A percentile compares a stretch with the other conserved stretches of the same genome.
Conservation (phyloP, 306 rosid species). For the Acacia crassicarpa region DNA sequence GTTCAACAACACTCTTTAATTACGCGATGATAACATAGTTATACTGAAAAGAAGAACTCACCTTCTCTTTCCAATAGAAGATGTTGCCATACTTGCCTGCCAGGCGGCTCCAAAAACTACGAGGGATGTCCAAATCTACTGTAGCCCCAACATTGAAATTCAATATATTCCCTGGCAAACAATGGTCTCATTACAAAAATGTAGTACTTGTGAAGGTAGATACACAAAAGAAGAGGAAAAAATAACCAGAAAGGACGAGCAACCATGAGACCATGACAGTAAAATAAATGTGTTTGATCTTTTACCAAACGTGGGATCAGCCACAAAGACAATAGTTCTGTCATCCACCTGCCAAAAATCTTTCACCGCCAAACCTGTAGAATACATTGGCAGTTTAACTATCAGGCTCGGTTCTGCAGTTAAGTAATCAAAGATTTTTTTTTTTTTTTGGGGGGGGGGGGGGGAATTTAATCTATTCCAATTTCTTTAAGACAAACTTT, state of each 20-base stretch:
- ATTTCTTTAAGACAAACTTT: constrained; percentile 1
- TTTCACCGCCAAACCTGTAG: constrained; percentile 84
- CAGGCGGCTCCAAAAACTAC: constrained; percentile 96
- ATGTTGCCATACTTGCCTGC: constrained; percentile 94
- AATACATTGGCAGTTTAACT: neutral
- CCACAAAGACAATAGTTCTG: constrained; percentile 92
- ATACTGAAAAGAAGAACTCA: neutral
- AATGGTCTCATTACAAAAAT: neutral
- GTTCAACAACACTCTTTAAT: constrained; percentile 18
- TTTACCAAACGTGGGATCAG: constrained; percentile 97
- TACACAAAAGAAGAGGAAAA: constrained; percentile 4
- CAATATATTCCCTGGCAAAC: constrained; percentile 78
- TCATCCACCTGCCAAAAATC: constrained; percentile 99
- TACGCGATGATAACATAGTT: neutral
- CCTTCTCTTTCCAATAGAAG: constrained; percentile 98
- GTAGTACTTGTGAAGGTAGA: neutral
- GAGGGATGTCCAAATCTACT: constrained; percentile 85
- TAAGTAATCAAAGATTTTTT: neutral
- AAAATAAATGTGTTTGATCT: constrained; percentile 10
- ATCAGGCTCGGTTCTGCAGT: neutral
- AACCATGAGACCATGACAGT: neutral
- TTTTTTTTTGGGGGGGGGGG: neutral
- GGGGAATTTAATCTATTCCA: neutral
- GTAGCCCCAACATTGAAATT: constrained; percentile 92
- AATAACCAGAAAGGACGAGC: neutral